Evolutionary conservation across 2,329 filamentous ascomycete genomes (phyloP).

Genomic region (Thelonectria rubi): DNA sequence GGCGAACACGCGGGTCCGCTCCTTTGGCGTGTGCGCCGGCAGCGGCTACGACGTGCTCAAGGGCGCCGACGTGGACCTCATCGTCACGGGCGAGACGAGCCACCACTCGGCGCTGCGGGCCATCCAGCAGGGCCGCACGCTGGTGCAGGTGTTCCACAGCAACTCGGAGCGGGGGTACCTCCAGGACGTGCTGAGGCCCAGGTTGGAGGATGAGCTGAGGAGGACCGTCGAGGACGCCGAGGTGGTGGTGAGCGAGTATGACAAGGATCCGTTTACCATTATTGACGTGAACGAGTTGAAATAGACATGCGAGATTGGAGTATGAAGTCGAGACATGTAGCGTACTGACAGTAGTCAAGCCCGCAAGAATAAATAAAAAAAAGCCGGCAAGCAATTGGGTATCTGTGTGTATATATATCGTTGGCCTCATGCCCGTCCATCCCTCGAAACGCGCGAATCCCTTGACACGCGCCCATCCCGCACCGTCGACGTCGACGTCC

Average conservation of each 20-base stretch:
- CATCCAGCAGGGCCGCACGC: constrained; percentile 82
- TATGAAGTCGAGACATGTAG: not conserved
- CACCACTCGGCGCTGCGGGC: constrained; percentile 92
- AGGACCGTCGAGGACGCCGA: constrained; percentile 60
- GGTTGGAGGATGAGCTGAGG: constrained; percentile 68
- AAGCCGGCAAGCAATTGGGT: constrained; percentile 32
- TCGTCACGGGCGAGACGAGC: constrained; percentile 92
- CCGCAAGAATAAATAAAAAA: not conserved
- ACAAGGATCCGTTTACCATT: constrained; percentile 90
- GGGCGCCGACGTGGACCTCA: constrained; percentile 75
- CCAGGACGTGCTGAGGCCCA: constrained; percentile 71
- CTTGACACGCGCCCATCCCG: constrained; percentile 24
- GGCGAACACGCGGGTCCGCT: constrained; percentile 60
- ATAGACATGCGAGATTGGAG: constrained; percentile 28
- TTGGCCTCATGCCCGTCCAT: constrained; percentile 26
- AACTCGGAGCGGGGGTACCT: constrained; percentile 92
- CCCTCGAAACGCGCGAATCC: constrained; percentile 27
- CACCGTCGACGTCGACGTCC: constrained; percentile 29
- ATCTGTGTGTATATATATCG: constrained; percentile 26
- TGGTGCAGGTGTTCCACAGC: constrained; percentile 89
- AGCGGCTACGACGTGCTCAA: constrained; percentile 83
- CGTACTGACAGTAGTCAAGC: too few species aligned
- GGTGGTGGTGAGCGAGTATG: constrained; percentile 79
- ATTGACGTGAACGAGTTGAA: constrained; percentile 60
- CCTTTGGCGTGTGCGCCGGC: constrained; percentile 88